Percentiles rank a stretch among this genome's conserved stretches.
Conservation (phyloP, 2,329 filamentous ascomycete species). For the Microcera coccophila region DNA sequence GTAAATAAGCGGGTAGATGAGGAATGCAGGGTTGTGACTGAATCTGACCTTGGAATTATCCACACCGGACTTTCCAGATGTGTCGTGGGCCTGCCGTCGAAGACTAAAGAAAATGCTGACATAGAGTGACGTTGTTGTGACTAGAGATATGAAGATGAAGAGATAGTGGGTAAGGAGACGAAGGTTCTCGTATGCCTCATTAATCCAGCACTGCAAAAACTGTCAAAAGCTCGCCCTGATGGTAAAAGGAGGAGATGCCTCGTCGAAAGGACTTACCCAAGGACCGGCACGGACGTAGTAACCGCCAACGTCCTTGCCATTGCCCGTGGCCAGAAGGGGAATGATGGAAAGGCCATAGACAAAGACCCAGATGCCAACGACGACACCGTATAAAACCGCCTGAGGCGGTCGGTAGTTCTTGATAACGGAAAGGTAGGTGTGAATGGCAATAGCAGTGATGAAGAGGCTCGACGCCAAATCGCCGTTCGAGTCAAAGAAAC, state of each 20-base stretch:
- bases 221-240: constrained; percentile 1
- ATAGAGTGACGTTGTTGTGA: constrained; percentile 36
- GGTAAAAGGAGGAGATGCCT: neutral
- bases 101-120: constrained; percentile 37
- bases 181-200: constrained; percentile 47
- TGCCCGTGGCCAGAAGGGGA: constrained; percentile 41
- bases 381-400: constrained; percentile 44
- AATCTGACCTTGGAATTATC: constrained; percentile 7
- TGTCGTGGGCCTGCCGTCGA: constrained; percentile 19
- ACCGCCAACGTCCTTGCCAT: constrained; percentile 38
- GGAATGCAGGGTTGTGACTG: constrained; percentile 48
- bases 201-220: constrained; percentile 58
- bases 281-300: constrained; percentile 60
- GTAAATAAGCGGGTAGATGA: constrained; percentile 65
- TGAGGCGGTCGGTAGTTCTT: constrained; percentile 50
- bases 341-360: constrained; percentile 53
- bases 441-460: constrained; percentile 60
- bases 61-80: neutral
- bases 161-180: constrained; percentile 60
- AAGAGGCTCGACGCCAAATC: constrained; percentile 64
- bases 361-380: constrained; percentile 54
- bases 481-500: constrained; percentile 63
- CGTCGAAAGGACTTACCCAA: constrained; percentile 45
- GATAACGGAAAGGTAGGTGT: constrained; percentile 63
- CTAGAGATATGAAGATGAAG: constrained; percentile 52